Conservation (phyloP, 177 flowering plant species). For the Telopea speciosissima region DNA sequence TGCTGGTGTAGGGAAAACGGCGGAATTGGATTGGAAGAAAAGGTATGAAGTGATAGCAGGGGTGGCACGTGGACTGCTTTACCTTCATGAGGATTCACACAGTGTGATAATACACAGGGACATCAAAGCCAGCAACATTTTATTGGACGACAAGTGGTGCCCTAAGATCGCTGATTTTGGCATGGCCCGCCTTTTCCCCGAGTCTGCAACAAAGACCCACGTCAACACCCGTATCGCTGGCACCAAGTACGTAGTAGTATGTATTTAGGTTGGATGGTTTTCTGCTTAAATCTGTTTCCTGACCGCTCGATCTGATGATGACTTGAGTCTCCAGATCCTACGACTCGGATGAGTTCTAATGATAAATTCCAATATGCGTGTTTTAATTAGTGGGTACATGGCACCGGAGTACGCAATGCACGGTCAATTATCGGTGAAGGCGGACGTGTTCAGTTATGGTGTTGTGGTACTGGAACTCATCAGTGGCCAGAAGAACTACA, state of each 20-base stretch:
- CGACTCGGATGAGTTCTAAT: neutral
- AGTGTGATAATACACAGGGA: conserved; percentile 75
- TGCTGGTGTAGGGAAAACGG: conserved; percentile 40
- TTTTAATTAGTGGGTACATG: conserved; percentile 70
- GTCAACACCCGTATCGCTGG: conserved; percentile 89
- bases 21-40: conserved; percentile 65
- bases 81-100: conserved; percentile 83
- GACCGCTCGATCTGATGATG: neutral
- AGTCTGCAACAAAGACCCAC: conserved; percentile 51
- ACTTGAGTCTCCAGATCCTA: neutral
- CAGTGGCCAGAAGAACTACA: conserved; percentile 66
- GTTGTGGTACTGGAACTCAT: conserved; percentile 76
- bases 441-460: conserved; percentile 85
- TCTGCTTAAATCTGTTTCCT: neutral
- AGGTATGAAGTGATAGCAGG: conserved; percentile 63
- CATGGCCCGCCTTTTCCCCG: conserved; percentile 84
- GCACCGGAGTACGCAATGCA: conserved; percentile 91
- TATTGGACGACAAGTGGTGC: conserved; percentile 81
- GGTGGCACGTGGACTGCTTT: conserved; percentile 78
- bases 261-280: no score
- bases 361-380: neutral
- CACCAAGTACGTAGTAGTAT: conserved; percentile 71
- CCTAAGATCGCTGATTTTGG: conserved; percentile 97
- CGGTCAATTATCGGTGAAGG: conserved; percentile 66
- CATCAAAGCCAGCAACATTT: conserved; percentile 85